Evolutionary conservation across 371 early-diverging fungal species (phyloP), one percentile per base, ranked within the genome.

Genomic region (Polyrhizophydium stewartii): DNA sequence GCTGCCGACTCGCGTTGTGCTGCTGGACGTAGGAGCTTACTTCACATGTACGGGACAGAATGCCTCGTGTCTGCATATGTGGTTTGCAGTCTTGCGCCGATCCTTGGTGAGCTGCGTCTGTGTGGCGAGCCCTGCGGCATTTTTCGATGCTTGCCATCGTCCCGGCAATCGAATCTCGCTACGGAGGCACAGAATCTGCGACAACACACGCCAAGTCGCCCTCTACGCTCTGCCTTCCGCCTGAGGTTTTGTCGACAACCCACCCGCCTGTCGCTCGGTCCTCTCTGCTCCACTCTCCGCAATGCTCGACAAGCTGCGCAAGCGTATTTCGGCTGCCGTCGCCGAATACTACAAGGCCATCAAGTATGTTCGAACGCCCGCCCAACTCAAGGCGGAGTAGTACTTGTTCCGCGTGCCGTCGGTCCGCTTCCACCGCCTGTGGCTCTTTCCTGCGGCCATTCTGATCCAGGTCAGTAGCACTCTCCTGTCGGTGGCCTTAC

Each of bases 391-490:
- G 62, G 55, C 62, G 1, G 77, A 79, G 43, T 38, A 61, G 60
- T 59, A 28, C 25, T 66, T 77, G 27, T 37, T 67, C 30, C 67
- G 60, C 13, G 61, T 21, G 28, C 67, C 72, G 6, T 64, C 69
- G 7, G 33, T 78, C 16, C 65, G 66, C 19, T 84, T 77, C 71
- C 75, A 72, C 45, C 78, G 83, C 28, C 85, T 78, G 82, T 65
- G 75, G 62, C 69, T 81, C 43, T 66, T 84, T 47, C 84, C 85
- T 0, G 84, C 85, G 0, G 84, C 85, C 19, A 67, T 85, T 24
- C 55, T 85, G 38, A 82, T 86, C 50, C 86, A 85, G 75, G 68
- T 43, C 43, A 43, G 43, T 43, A 43, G 43, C 43, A 16, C 43
- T 43, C n/a, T 16, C n/a, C 16, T 43, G 16, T 16, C 16, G 43